Base-by-base conservation (phyloP, 1,284 basidiomycete species). In the Polyporus tsugae region DNA sequence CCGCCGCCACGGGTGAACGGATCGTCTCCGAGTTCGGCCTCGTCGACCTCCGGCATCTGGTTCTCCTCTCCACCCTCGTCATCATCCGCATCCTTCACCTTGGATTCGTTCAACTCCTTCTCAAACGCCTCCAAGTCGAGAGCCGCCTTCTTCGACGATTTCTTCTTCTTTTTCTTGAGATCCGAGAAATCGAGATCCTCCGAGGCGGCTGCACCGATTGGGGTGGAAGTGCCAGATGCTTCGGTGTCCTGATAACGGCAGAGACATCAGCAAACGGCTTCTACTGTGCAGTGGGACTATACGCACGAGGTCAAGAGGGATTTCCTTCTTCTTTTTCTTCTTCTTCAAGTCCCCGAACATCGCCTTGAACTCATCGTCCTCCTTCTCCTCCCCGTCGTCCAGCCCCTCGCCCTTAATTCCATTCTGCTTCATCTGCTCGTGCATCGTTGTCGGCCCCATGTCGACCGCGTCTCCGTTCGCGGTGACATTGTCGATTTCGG, bases 271-370 rank as follows among this genome's bases (percentile, higher is more conserved):
- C 52, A 57, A 17, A 6, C 46, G 35, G 17, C 33, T 49, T 6
- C 6, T 17, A 60, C 25, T 49, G 13, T 36, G 22, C 6, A 57
- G 1, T 19, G 19, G 39, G 1, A 15, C 4, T 19, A n/a, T 58
- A 84, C 90, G 74, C 78, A 94, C 94, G 65, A 95, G 82, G 78
- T 96, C 95, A 77, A 94, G 86, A 5, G 92, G 92, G 65, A 95
- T 92, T 70, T 94, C 93, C 85, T 95, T 95, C 84, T 94, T 95
- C 83, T 95, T 95, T 81, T 95, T 95, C 82, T 95, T 96, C 86
- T 96, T 96, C 87, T 95, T 95, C 77, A 95, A 78, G 76, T 94
- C 94, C 6, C 91, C 94, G 77, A 96, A 95, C 88, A 95, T 92
- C 63, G 92, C 87, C 75, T 92, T 92, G 76, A 90, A 85, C 57